Base-by-base conservation (phyloP, 2,329 filamentous ascomycete species). In the Curvularia eragrostidis region DNA sequence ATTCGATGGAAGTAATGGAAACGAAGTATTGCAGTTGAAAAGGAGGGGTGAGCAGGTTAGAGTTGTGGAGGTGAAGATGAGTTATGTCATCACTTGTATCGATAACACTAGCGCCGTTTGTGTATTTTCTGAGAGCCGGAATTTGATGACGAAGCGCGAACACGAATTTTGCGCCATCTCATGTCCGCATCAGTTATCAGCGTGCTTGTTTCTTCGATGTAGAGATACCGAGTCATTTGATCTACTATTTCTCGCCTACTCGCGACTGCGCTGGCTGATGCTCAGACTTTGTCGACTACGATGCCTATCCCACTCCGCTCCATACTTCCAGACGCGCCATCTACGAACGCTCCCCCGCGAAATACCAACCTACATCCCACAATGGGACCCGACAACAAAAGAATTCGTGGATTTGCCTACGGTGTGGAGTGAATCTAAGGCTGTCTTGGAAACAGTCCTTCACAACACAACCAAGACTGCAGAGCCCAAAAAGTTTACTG, bases 341-440 rank as follows among this genome's bases (percentile, higher is more conserved):
- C 36, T 75, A 30, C 69, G 59, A 32, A 72, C 70, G n/a, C 48
- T 59, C 26, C 72, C 72, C 18, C 60, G 60, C 9, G 42, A 47
- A 19, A 66, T 69, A 28, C 66, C 71, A 3, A 38, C 42, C n/a
- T 71, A 70, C 19, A 10, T 63, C 23, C 64, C 60, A 46, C 38
- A 43, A 64, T 75, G 72, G 72, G 56, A 74, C 50, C 73, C 73
- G 9, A 67, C 68, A 5, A 49, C 49, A n/a, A 59, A 70, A 41
- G 50, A n/a, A 5, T 13, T 61, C 23, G 10, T 39, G 15, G 43
- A 12, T 1, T n/a, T 49, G n/a, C 42, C 53, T 24, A 34, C 54
- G 24, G 24, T 28, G 28, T 13, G 51, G 34, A 53, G 18, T 48
- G 43, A 61, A 28, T 7, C 32, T 13, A 49, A n/a, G 4, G 23